Evolutionary conservation across 1,284 basidiomycete genomes (phyloP).

Genomic region (Trametes sp.): DNA sequence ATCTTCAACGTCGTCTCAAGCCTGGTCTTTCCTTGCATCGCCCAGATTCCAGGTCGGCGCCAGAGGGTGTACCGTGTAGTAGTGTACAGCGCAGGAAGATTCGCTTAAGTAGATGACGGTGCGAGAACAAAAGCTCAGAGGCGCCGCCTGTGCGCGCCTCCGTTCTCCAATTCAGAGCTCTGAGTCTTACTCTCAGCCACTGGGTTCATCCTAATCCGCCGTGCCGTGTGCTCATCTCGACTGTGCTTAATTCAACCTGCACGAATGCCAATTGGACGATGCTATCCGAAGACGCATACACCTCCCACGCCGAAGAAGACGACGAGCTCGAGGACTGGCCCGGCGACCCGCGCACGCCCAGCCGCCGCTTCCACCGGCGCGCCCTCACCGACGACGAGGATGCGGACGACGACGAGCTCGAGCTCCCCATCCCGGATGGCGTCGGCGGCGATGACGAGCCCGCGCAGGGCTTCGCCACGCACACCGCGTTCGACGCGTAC

Average conservation of each 20-base stretch:
- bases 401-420: slow-evolving; percentile 10
- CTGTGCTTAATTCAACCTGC: too few relatives aligned
- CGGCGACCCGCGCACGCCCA: slow-evolving; percentile 26
- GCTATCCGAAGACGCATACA: slow-evolving; percentile 21
- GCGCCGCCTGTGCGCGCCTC: background rate
- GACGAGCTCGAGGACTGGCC: slow-evolving; percentile 31
- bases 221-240: too few relatives aligned
- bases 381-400: slow-evolving; percentile 26
- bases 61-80: too few relatives aligned
- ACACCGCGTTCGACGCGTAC: slow-evolving; percentile 83
- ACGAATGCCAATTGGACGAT: too few relatives aligned
- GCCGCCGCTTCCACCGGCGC: slow-evolving; percentile 20
- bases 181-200: background rate
- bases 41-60: too few relatives aligned
- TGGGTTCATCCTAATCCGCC: too few relatives aligned
- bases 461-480: slow-evolving; percentile 35
- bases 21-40: too few relatives aligned
- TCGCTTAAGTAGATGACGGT: background rate
- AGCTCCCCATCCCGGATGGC: background rate
- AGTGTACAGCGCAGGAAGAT: too few relatives aligned
- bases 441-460: slow-evolving; percentile 19
- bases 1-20: too few relatives aligned
- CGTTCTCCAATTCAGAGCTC: too few relatives aligned
- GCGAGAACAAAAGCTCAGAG: background rate
- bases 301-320: slow-evolving; percentile 22